Conservation (phyloP, 352 stramenopile species). For the Pythium utonaiense region DNA sequence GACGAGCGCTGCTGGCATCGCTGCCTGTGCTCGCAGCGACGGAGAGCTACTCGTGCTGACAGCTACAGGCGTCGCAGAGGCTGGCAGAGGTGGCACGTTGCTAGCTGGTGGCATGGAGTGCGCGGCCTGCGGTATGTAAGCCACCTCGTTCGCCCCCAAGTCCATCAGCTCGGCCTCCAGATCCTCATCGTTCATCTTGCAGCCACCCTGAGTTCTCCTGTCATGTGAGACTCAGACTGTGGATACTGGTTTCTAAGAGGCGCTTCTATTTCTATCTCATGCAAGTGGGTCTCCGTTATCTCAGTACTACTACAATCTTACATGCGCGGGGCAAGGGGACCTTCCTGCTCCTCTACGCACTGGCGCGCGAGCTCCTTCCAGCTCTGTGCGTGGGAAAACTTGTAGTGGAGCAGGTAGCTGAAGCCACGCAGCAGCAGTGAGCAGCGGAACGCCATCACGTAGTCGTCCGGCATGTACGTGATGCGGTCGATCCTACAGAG, state of each 20-base stretch:
- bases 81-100: background rate
- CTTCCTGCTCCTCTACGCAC: slow-evolving; percentile 48
- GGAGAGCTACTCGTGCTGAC: background rate
- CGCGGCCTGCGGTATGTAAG: slow-evolving; percentile 39
- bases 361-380: slow-evolving; percentile 68
- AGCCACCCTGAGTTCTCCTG: too few species aligned
- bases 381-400: slow-evolving; percentile 82
- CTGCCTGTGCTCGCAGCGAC: background rate
- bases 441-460: slow-evolving; percentile 85
- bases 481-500: slow-evolving; percentile 66
- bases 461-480: slow-evolving; percentile 80
- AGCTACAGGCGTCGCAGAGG: background rate
- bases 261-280: slow-evolving; percentile 10
- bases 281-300: background rate
- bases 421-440: slow-evolving; percentile 84
- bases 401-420: slow-evolving; percentile 82
- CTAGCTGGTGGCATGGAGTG: slow-evolving; percentile 20
- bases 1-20: slow-evolving; percentile 2
- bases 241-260: background rate
- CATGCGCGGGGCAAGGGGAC: background rate
- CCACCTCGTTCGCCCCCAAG: slow-evolving; percentile 50
- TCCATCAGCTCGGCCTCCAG: slow-evolving; percentile 67
- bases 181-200: slow-evolving; percentile 32
- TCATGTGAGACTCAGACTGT: background rate
- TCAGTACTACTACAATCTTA: slow-evolving; percentile 1